phyloP scores from a whole-genome alignment of 148 eudicot genomes.

The Vaccinium myrtillus region DNA sequence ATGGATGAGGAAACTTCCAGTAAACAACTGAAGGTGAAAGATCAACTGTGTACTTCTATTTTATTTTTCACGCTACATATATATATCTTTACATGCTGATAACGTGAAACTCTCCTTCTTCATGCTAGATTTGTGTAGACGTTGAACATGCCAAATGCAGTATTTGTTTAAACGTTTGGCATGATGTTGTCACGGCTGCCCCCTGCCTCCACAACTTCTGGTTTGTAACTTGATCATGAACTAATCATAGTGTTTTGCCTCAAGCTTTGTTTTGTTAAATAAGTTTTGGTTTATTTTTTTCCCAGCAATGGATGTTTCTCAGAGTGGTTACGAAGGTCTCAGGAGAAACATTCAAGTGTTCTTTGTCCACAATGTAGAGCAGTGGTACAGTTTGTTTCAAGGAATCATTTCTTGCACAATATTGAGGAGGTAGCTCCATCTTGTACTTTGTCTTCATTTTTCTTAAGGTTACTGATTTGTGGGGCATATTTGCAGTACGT shows the following conservation, averaged over 20 bases:
- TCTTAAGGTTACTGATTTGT: too few relatives aligned
- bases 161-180: slow-evolving; percentile 91
- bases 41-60: background rate
- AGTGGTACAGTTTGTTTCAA: slow-evolving; percentile 83
- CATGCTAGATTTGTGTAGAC: slow-evolving; percentile 62
- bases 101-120: background rate
- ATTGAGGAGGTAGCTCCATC: slow-evolving; percentile 67
- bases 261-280: background rate
- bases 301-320: slow-evolving; percentile 97
- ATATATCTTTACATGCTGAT: too few relatives aligned
- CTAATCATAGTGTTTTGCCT: background rate
- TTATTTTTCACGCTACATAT: background rate
- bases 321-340: slow-evolving; percentile 89
- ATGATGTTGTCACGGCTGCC: slow-evolving; percentile 92
- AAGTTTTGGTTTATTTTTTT: slow-evolving; percentile 9
- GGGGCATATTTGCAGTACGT: background rate
- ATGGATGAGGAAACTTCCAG: slow-evolving; percentile 50
- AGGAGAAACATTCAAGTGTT: slow-evolving; percentile 64
- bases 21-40: slow-evolving; percentile 56
- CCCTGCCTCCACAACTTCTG: slow-evolving; percentile 98
- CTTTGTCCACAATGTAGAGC: slow-evolving; percentile 94
- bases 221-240: slow-evolving; percentile 31
- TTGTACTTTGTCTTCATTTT: background rate
- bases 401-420: slow-evolving; percentile 80
- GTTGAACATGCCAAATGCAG: slow-evolving; percentile 84